Percentiles rank a stretch among this genome's conserved stretches.
These are phyloP conservation scores for Elsinoe ampelina DNA, from an alignment of 2,329 filamentous ascomycete genomes.

Conservation along the genomic window DNA sequence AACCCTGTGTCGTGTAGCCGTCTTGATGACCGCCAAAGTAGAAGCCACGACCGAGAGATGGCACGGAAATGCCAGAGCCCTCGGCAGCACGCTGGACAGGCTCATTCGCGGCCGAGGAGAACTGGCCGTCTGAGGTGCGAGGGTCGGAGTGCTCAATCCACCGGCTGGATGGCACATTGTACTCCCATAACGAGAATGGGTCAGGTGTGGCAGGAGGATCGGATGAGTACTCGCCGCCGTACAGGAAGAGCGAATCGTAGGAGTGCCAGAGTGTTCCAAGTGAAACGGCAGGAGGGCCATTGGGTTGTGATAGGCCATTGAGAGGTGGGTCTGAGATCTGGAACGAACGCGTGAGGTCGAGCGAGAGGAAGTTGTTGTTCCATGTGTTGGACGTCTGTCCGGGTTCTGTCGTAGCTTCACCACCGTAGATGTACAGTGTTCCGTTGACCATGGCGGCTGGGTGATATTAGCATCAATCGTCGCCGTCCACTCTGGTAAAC, in stretches of 20 bases:
- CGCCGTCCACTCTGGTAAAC: neutral
- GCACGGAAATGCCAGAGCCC: slow-evolving; percentile 61
- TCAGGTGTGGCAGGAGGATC: slow-evolving; percentile 48
- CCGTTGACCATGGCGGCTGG: slow-evolving; percentile 60
- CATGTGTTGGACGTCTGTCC: slow-evolving; percentile 56
- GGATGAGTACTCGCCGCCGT: slow-evolving; percentile 65
- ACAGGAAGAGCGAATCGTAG: slow-evolving; percentile 59
- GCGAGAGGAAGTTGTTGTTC: slow-evolving; percentile 64
- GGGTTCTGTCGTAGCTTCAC: slow-evolving; percentile 49
- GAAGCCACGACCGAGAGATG: slow-evolving; percentile 60
- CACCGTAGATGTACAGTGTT: slow-evolving; percentile 68
- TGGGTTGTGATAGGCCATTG: slow-evolving; percentile 53
- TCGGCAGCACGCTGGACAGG: slow-evolving; percentile 62
- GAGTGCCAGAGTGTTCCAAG: slow-evolving; percentile 71
- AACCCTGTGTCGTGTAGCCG: slow-evolving; percentile 52
- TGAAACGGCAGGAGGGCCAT: slow-evolving; percentile 60
- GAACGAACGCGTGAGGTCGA: slow-evolving; percentile 69
- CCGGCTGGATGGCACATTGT: slow-evolving; percentile 47
- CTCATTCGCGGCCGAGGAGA: slow-evolving; percentile 47
- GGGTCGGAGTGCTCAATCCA: slow-evolving; percentile 58
- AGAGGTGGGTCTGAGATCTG: slow-evolving; percentile 54
- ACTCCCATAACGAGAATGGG: slow-evolving; percentile 59
- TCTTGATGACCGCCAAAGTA: slow-evolving; percentile 75
- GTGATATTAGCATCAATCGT: slow-evolving; percentile 18
- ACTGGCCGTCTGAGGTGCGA: slow-evolving; percentile 53